phyloP scores from a whole-genome alignment of 2,329 filamentous ascomycete species.

The Mycosphaerella sp. region DNA sequence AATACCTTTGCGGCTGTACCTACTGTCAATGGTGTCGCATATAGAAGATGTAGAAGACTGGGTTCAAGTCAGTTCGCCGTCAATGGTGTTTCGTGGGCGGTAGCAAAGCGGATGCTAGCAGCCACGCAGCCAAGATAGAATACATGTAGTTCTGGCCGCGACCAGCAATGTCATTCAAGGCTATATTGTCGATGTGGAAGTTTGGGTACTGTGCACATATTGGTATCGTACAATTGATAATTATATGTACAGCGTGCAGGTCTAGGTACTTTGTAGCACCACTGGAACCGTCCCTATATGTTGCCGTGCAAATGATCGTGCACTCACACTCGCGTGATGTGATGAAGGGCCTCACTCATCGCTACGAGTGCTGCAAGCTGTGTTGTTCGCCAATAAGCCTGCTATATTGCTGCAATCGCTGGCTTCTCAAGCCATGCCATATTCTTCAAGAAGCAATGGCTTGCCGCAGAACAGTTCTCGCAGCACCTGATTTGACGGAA shows the following conservation, averaged over 20 bases:
- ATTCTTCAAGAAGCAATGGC: no score
- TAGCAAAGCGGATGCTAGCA: neutral
- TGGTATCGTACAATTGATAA: slow-evolving; percentile 5
- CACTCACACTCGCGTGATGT: no score
- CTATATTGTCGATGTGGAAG: neutral
- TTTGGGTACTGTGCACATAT: neutral
- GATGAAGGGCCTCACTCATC: no score
- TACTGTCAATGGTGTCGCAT: no score
- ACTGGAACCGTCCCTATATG: neutral
- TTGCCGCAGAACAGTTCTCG: no score
- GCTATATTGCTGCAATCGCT: no score
- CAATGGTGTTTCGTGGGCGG: neutral
- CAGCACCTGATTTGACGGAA: no score
- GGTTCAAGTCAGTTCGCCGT: neutral
- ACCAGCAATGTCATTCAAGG: neutral
- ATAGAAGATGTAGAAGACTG: neutral
- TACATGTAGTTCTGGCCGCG: neutral
- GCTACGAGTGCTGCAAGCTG: no score
- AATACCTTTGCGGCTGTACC: neutral
- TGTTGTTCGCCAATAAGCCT: no score
- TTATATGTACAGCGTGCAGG: slow-evolving; percentile 5
- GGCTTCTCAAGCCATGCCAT: no score
- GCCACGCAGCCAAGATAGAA: no score
- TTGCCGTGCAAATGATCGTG: neutral
- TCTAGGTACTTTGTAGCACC: neutral